A percentile compares a stretch with the other conserved stretches of the same genome.
These are phyloP conservation scores for Neurospora cerealis DNA, from an alignment of 495 filamentous ascomycete species.

Conservation along the genomic window DNA sequence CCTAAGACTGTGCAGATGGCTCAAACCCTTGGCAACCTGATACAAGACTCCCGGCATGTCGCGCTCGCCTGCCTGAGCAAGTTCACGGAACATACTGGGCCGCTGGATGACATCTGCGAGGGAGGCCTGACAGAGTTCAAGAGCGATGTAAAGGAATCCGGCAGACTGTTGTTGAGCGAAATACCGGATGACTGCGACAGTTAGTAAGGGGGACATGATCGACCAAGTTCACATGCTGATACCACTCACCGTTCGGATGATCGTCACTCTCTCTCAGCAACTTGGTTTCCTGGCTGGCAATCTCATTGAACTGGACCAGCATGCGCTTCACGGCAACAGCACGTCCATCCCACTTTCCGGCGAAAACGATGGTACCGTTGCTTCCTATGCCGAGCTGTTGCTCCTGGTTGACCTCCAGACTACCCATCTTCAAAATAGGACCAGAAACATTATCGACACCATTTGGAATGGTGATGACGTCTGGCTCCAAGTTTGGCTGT, in stretches of 20 bases:
- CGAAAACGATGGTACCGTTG: slow-evolving; percentile 78
- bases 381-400: slow-evolving; percentile 69
- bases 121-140: slow-evolving; percentile 92
- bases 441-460: slow-evolving; percentile 46
- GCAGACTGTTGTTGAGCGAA: slow-evolving; percentile 80
- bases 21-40: slow-evolving; percentile 78
- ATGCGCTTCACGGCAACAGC: slow-evolving; percentile 95
- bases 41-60: slow-evolving; percentile 59
- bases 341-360: slow-evolving; percentile 78
- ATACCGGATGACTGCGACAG: slow-evolving; percentile 70
- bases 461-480: slow-evolving; percentile 39
- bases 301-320: slow-evolving; percentile 88
- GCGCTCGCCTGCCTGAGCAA: slow-evolving; percentile 42
- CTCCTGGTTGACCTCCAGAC: slow-evolving; percentile 62
- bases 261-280: slow-evolving; percentile 88
- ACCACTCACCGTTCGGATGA: slow-evolving; percentile 60
- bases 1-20: slow-evolving; percentile 80
- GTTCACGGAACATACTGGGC: slow-evolving; percentile 35
- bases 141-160: slow-evolving; percentile 91
- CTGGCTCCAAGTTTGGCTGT: slow-evolving; percentile 45
- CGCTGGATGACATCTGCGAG: slow-evolving; percentile 80
- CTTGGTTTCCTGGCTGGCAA: slow-evolving; percentile 87
- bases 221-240: neutral
- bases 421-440: slow-evolving; percentile 57
- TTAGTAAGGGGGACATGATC: slow-evolving; percentile 12